Evolutionary conservation across 164 flowering plant species (phyloP), one percentile per base, ranked within the genome.

Genomic region (Aristolochia californica): DNA sequence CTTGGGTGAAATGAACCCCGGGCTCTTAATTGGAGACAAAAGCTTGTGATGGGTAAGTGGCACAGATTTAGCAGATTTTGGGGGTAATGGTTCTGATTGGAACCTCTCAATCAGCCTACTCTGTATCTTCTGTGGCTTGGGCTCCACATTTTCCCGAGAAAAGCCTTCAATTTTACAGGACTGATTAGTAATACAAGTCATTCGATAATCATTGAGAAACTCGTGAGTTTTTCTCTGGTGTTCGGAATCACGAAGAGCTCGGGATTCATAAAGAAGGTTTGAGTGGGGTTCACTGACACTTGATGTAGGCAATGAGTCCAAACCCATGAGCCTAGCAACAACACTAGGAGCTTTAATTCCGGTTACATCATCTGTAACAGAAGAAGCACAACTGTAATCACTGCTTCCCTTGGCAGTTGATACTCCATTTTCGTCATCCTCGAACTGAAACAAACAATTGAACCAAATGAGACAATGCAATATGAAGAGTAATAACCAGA

Each of bases 251-350:
- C 45, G 73, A 62, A 81, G 75, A 48, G 96, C 81, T 34, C 64
- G 78, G 28, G 85, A 43, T 13, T 78, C 83, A 56, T 68, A 80
- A 63, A 75, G 63, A 0, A 95, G 91, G 61, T 78, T 77, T 40
- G 77, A 68, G 49, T 74, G 71, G 27, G 94, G 75, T 56, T 88
- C 95, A 2, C 62, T 28, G 48, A 52, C 54, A 65, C 48, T 70
- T 23, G 82, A 67, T 45, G 87, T 70, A 20, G 98, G 98, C 73
- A 91, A 62, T 8, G 89, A 80, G 58, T 91, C 95, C 68, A 91
- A 70, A 50, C 99, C 99, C 99, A 94, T 94, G 48, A 94, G 93
- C 71, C 89, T 73, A 17, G 97, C 99, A 11, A 94, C 96, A 11
- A 90, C 96, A 14, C 87, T 70, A 11, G 99, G 99, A 26, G 84